Conservation (phyloP, 2,329 filamentous ascomycete species). For the Cyphellophora europaea region DNA sequence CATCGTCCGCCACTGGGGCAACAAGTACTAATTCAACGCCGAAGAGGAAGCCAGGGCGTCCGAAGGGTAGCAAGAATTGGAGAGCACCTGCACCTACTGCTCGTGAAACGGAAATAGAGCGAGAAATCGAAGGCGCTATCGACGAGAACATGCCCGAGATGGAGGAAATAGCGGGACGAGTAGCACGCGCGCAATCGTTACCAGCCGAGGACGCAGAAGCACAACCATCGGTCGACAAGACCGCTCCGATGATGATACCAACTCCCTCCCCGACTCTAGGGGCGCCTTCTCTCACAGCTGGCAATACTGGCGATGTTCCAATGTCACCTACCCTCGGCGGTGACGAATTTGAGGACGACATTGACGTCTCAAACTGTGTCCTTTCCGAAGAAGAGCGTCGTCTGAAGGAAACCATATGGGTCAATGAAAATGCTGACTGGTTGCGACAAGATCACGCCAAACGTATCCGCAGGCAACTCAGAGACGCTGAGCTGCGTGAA, state of each 20-base stretch:
- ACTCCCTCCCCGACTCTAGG: too few species aligned
- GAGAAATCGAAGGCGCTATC: constrained; percentile 59
- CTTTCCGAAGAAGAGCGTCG: constrained; percentile 64
- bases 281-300: too few species aligned
- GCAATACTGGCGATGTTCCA: constrained; percentile 14
- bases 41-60: constrained; percentile 15
- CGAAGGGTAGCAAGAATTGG: constrained; percentile 23
- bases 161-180: constrained; percentile 12
- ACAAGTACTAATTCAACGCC: constrained; percentile 1
- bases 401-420: constrained; percentile 87
- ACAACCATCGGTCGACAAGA: too few species aligned
- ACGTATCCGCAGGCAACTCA: constrained; percentile 60
- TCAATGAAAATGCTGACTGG: constrained; percentile 91
- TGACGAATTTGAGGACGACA: constrained; percentile 81
- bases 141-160: constrained; percentile 48
- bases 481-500: constrained; percentile 38
- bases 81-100: constrained; percentile 44
- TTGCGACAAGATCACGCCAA: constrained; percentile 79
- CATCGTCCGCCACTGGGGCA: neutral
- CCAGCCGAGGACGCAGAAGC: too few species aligned
- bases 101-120: constrained; percentile 50
- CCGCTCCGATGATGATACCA: too few species aligned
- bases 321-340: constrained; percentile 46
- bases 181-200: constrained; percentile 2
- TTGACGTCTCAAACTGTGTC: constrained; percentile 73